A percentile compares a stretch with the other conserved stretches of the same genome.
These are phyloP conservation scores for Auricularia heimuer DNA, from an alignment of 768 basidiomycete species.

Conservation along the genomic window DNA sequence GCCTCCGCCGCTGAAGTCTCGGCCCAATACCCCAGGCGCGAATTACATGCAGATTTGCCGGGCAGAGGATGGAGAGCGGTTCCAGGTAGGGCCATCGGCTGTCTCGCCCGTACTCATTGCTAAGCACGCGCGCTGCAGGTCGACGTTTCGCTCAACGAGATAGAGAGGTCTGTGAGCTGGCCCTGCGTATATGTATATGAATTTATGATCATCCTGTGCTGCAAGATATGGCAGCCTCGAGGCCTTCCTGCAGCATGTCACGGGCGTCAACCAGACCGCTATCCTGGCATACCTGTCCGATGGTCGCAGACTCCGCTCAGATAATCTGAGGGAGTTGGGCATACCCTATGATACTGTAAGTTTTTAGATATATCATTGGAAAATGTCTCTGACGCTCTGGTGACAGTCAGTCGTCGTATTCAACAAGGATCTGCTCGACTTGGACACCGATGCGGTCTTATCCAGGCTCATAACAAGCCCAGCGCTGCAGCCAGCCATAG, in stretches of 20 bases:
- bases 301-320: constrained; percentile 58
- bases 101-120: not conserved
- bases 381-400: constrained; percentile 10
- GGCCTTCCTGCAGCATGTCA: constrained; percentile 58
- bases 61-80: constrained; percentile 31
- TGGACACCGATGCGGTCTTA: constrained; percentile 55
- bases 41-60: constrained; percentile 27
- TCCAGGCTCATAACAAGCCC: constrained; percentile 52
- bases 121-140: constrained; percentile 24
- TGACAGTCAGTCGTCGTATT: constrained; percentile 67
- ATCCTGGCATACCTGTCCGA: constrained; percentile 73
- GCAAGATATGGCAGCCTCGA: constrained; percentile 59
- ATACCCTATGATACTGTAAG: not conserved
- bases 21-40: no score
- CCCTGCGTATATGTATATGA: not conserved
- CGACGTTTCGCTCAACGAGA: constrained; percentile 61
- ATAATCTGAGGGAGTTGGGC: constrained; percentile 64
- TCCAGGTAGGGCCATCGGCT: constrained; percentile 18
- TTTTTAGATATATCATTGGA: not conserved
- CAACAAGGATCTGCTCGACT: constrained; percentile 71
- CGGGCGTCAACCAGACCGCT: constrained; percentile 57
- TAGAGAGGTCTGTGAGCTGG: constrained; percentile 48
- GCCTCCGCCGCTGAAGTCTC: no score
- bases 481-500: constrained; percentile 56
- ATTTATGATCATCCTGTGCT: not conserved